These are phyloP conservation scores for Mycena vulgaris DNA, from an alignment of 768 basidiomycete species.

Conservation along the genomic window DNA sequence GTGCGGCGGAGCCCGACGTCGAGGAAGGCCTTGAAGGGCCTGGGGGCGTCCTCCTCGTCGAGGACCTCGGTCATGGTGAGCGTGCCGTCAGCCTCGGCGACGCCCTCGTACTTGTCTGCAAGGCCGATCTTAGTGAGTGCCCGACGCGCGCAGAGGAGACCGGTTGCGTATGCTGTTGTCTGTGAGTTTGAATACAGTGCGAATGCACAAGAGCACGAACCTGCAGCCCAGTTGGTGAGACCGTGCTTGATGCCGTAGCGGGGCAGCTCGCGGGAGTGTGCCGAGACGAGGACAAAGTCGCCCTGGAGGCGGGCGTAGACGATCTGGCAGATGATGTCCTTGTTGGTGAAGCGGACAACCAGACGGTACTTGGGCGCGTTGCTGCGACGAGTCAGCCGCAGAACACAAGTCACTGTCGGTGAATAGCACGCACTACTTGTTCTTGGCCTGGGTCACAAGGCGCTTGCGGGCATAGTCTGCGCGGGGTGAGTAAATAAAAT, in stretches of 20 bases:
- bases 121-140: slow-evolving; percentile 96
- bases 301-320: slow-evolving; percentile 98
- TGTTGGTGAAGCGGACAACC: slow-evolving; percentile 99
- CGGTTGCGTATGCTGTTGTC: slow-evolving; percentile 91
- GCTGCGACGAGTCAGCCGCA: slow-evolving; percentile 34
- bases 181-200: background rate
- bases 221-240: slow-evolving; percentile 98
- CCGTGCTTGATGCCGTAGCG: slow-evolving; percentile 98
- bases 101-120: slow-evolving; percentile 98
- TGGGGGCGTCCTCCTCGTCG: slow-evolving; percentile 93
- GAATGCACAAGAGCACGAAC: slow-evolving; percentile 55
- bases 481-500: slow-evolving; percentile 20
- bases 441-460: slow-evolving; percentile 98
- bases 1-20: slow-evolving; percentile 99
- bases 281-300: slow-evolving; percentile 92
- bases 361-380: slow-evolving; percentile 98
- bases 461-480: slow-evolving; percentile 98
- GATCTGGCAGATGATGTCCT: slow-evolving; percentile 94
- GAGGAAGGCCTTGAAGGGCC: slow-evolving; percentile 99
- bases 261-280: slow-evolving; percentile 92
- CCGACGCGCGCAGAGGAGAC: slow-evolving; percentile 94
- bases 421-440: slow-evolving; percentile 79
- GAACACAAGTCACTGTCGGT: background rate
- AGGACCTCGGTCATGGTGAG: slow-evolving; percentile 86
- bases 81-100: slow-evolving; percentile 91